These are phyloP conservation scores for Phascolomyces articulosus DNA, from an alignment of 371 early-diverging fungal genomes.

Conservation along the genomic window DNA sequence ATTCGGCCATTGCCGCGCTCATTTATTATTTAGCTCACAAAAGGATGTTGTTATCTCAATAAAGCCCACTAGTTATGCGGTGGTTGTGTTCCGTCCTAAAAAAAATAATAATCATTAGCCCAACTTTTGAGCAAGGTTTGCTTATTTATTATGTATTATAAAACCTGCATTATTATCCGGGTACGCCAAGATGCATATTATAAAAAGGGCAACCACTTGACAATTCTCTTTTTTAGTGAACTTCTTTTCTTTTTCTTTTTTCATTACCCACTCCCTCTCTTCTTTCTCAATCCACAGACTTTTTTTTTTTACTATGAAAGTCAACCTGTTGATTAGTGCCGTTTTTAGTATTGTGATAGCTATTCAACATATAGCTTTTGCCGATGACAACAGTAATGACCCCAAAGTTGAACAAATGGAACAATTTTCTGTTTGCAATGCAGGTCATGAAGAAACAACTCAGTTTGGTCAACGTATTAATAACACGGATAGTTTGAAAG, in stretches of 20 bases:
- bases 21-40: too few relatives aligned
- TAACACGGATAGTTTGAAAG: conserved; percentile 28
- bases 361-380: neutral
- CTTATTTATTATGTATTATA: too few relatives aligned
- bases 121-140: too few relatives aligned
- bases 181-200: too few relatives aligned
- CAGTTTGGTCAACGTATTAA: conserved; percentile 19
- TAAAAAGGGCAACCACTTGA: too few relatives aligned
- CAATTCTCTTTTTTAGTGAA: neutral
- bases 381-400: conserved; percentile 3
- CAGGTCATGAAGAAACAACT: conserved; percentile 16
- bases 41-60: too few relatives aligned
- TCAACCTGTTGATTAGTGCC: neutral
- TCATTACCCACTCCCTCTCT: neutral
- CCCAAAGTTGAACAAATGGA: conserved; percentile 19
- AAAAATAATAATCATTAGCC: too few relatives aligned
- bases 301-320: neutral
- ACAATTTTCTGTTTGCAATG: conserved; percentile 19
- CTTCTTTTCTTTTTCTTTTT: neutral
- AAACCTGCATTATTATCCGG: too few relatives aligned
- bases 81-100: too few relatives aligned
- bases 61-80: too few relatives aligned
- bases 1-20: neutral
- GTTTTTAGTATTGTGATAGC: conserved; percentile 1
- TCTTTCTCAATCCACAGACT: neutral